A percentile compares a stretch with the other conserved stretches of the same genome.
Conservation (phyloP, 2,329 filamentous ascomycete species). For the Colletotrichum viniferum region DNA sequence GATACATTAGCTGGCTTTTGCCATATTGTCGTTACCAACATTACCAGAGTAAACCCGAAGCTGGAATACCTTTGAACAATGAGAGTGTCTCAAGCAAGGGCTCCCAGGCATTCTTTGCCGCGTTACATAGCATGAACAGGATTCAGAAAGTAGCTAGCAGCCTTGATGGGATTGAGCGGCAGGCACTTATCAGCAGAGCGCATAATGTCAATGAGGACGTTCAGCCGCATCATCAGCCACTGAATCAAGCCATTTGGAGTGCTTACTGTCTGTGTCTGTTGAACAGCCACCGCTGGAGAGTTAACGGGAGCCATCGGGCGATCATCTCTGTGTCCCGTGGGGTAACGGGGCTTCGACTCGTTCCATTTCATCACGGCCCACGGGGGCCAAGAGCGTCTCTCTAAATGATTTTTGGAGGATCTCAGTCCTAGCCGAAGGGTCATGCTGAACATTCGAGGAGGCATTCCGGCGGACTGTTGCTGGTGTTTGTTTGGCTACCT, state of each 20-base stretch:
- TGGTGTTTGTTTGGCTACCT: background rate
- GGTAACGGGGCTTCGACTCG: background rate
- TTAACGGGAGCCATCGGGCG: background rate
- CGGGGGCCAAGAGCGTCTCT: background rate
- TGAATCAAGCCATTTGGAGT: background rate
- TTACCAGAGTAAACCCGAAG: background rate
- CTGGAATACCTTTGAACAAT: background rate
- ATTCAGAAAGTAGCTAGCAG: background rate
- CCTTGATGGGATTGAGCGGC: background rate
- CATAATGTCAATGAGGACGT: background rate
- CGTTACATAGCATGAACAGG: background rate
- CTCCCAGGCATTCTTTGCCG: background rate
- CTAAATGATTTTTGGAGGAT: background rate
- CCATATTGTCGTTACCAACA: background rate
- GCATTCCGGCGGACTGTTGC: background rate
- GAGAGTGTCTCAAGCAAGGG: background rate
- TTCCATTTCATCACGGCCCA: background rate
- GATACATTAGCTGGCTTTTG: background rate
- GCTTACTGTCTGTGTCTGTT: background rate
- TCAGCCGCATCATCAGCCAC: background rate
- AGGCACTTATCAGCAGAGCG: background rate
- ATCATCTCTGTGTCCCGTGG: background rate
- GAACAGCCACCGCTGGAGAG: background rate
- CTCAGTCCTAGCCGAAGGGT: background rate
- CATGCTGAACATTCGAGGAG: background rate